Evolutionary conservation across 169 alveolate genomes (phyloP).

Genomic region (Amoebophrya sp.): DNA sequence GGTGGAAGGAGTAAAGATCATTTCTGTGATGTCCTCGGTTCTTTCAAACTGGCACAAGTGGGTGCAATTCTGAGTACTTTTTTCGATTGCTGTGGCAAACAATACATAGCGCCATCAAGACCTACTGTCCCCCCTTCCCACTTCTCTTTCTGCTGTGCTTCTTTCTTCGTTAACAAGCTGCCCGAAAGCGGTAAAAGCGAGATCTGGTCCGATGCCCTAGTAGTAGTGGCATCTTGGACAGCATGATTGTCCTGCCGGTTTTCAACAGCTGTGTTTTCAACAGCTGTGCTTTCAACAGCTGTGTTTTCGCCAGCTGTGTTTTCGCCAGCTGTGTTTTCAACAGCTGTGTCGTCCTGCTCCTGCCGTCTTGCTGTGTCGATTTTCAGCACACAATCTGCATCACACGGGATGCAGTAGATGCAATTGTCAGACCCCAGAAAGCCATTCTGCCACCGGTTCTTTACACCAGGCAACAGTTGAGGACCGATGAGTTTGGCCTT

Average conservation of each 20-base stretch:
- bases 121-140: not conserved
- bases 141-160: not conserved
- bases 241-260: not conserved
- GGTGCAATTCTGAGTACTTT: not conserved
- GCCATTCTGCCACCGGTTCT: constrained; percentile 6
- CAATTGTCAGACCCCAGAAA: not conserved
- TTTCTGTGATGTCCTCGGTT: too few relatives aligned
- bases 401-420: not conserved
- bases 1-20: too few relatives aligned
- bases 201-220: too few relatives aligned
- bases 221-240: not conserved
- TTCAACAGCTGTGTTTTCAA: not conserved
- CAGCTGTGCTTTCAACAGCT: not conserved
- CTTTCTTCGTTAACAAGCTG: not conserved
- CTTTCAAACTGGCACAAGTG: too few relatives aligned
- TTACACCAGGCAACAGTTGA: not conserved
- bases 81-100: not conserved
- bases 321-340: not conserved
- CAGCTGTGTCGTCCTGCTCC: not conserved
- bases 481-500: not conserved
- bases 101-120: not conserved
- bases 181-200: not conserved
- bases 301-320: not conserved
- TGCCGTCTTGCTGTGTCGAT: not conserved
- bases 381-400: not conserved